Conservation (phyloP, 129 eudicot species). For the Flaveria brownii region DNA sequence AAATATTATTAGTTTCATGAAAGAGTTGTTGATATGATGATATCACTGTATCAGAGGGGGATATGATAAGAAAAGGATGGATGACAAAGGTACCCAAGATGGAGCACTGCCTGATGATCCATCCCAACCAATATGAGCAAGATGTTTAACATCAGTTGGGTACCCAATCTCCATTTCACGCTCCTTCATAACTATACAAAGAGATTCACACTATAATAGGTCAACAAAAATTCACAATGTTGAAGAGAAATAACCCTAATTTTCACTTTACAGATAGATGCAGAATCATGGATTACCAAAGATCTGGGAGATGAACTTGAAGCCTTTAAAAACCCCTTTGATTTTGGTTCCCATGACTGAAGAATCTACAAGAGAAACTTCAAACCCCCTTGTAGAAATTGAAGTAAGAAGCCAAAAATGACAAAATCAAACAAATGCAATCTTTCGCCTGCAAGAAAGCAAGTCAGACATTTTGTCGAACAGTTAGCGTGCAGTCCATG, state of each 20-base stretch:
- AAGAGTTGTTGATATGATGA: too few species aligned
- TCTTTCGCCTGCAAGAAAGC: slow-evolving; percentile 43
- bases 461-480: slow-evolving; percentile 38
- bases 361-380: neutral
- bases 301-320: slow-evolving; percentile 69
- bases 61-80: neutral
- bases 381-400: slow-evolving; percentile 1
- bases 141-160: slow-evolving; percentile 97
- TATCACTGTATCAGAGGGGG: too few species aligned
- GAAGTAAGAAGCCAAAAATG: slow-evolving; percentile 17
- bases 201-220: neutral
- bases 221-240: slow-evolving; percentile 5
- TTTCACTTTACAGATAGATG: neutral
- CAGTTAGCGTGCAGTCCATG: slow-evolving; percentile 29
- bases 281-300: slow-evolving; percentile 55
- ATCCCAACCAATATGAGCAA: slow-evolving; percentile 95
- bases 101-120: slow-evolving; percentile 88
- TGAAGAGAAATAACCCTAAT: neutral
- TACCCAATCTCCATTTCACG: slow-evolving; percentile 83
- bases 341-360: slow-evolving; percentile 65
- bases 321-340: slow-evolving; percentile 79
- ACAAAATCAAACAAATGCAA: slow-evolving; percentile 15
- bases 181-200: slow-evolving; percentile 63
- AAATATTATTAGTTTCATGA: neutral
- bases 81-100: slow-evolving; percentile 60